These are phyloP conservation scores for Chenopodium quinoa DNA, from an alignment of 148 eudicot species.

Conservation along the genomic window DNA sequence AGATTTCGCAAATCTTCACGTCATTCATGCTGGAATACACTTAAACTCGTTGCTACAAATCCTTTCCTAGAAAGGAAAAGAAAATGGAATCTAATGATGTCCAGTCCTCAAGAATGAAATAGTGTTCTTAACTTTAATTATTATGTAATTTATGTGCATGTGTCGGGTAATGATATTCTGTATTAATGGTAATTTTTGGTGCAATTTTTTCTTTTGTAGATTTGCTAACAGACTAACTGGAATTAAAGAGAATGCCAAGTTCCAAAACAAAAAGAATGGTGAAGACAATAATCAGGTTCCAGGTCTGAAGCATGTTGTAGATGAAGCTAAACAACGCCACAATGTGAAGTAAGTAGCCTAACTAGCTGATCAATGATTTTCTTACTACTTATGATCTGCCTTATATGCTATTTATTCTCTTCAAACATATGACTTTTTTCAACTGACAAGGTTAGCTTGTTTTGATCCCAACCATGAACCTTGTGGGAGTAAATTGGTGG, in stretches of 20 bases:
- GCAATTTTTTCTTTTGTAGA: conserved; percentile 35
- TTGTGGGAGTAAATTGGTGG: not conserved
- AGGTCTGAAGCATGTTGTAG: conserved; percentile 71
- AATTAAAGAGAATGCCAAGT: conserved; percentile 82
- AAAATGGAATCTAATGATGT: not conserved
- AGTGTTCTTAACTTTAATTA: not conserved
- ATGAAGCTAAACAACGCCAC: conserved; percentile 69
- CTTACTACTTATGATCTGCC: not conserved
- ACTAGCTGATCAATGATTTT: not conserved
- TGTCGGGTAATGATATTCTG: not conserved
- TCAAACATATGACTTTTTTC: not conserved
- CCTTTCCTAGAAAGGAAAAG: not conserved
- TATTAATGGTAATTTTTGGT: not conserved
- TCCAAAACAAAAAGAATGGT: conserved; percentile 67
- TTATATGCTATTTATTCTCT: not conserved
- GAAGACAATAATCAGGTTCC: conserved; percentile 48
- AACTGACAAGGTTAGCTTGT: not conserved
- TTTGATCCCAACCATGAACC: not conserved
- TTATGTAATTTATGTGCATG: not conserved
- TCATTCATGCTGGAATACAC: not conserved
- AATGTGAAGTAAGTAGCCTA: conserved; percentile 67
- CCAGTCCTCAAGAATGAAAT: not conserved
- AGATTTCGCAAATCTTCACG: not conserved
- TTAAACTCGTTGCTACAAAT: not conserved
- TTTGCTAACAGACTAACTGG: conserved; percentile 89